Percentiles rank a stretch among this genome's conserved stretches.
Evolutionary conservation across 2,329 filamentous ascomycete genomes (phyloP).

Genomic region (Boeremia lycopersici): DNA sequence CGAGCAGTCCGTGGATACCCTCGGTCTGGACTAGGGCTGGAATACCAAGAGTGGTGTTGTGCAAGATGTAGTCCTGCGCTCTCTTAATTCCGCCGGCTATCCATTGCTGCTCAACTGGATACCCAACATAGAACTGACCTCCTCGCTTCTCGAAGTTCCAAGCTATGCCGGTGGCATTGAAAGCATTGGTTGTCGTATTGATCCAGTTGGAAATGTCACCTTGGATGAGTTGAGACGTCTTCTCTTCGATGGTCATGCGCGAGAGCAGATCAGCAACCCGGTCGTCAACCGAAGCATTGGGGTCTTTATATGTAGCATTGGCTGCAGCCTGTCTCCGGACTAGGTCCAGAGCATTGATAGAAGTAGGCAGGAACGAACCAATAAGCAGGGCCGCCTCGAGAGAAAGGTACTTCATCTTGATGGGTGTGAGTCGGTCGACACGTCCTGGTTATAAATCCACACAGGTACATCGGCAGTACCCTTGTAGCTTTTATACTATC

Average conservation of each 20-base stretch:
- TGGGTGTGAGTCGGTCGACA: background rate
- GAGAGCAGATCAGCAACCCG: slow-evolving; percentile 71
- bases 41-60: slow-evolving; percentile 70
- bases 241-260: slow-evolving; percentile 77
- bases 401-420: slow-evolving; percentile 20
- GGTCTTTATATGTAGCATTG: slow-evolving; percentile 64
- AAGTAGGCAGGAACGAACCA: slow-evolving; percentile 21
- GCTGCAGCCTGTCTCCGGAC: slow-evolving; percentile 33
- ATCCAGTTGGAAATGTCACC: slow-evolving; percentile 77
- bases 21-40: slow-evolving; percentile 76
- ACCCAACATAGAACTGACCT: slow-evolving; percentile 75
- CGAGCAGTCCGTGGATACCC: slow-evolving; percentile 74
- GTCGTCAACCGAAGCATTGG: slow-evolving; percentile 65
- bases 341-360: slow-evolving; percentile 32
- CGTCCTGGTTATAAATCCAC: background rate
- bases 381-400: slow-evolving; percentile 23
- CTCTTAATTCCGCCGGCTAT: slow-evolving; percentile 67
- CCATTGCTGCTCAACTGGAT: slow-evolving; percentile 67
- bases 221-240: slow-evolving; percentile 67
- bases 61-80: slow-evolving; percentile 71
- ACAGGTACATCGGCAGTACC: background rate
- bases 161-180: slow-evolving; percentile 70
- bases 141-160: slow-evolving; percentile 70
- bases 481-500: slow-evolving; percentile 6
- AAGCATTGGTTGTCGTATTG: slow-evolving; percentile 68